phyloP scores from a whole-genome alignment of 208 protist species.

The Trypanosoma vivax region DNA sequence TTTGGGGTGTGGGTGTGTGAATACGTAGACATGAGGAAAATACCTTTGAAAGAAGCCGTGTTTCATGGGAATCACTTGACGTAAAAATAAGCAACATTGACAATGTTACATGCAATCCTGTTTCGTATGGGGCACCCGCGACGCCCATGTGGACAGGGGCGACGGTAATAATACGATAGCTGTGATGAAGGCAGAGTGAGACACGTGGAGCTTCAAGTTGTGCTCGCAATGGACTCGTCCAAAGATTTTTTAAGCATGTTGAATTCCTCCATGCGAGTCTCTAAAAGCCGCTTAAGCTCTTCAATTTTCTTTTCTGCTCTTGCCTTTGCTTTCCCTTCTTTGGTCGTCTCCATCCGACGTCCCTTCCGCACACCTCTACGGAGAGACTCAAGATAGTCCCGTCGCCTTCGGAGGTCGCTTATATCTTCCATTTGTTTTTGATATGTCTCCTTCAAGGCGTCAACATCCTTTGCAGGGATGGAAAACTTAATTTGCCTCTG shows the following conservation, averaged over 20 bases:
- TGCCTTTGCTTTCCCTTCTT: constrained; percentile 36
- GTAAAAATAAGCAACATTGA: no score
- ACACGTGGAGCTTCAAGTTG: no score
- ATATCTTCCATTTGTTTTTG: constrained; percentile 29
- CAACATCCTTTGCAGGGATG: constrained; percentile 46
- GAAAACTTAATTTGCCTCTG: constrained; percentile 52
- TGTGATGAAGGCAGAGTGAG: no score
- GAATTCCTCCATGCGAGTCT: constrained; percentile 45
- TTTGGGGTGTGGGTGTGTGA: no score
- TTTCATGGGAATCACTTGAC: no score
- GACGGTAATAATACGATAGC: no score
- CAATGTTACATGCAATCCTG: no score
- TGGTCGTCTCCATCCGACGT: constrained; percentile 16
- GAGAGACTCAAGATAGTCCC: constrained; percentile 25
- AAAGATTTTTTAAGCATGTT: constrained; percentile 31
- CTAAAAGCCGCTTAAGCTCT: constrained; percentile 36
- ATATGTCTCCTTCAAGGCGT: constrained; percentile 22
- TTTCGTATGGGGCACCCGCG: no score
- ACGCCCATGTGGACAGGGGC: no score
- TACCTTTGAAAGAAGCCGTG: no score
- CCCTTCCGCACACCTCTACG: constrained; percentile 27
- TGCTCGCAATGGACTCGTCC: constrained; percentile 3
- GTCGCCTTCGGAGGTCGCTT: constrained; percentile 6
- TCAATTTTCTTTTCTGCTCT: constrained; percentile 41
- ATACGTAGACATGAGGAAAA: no score